Percentiles rank a stretch among this genome's conserved stretches.
phyloP scores from a whole-genome alignment of 2,329 filamentous ascomycete genomes.

The Aspergillus calidoustus region DNA sequence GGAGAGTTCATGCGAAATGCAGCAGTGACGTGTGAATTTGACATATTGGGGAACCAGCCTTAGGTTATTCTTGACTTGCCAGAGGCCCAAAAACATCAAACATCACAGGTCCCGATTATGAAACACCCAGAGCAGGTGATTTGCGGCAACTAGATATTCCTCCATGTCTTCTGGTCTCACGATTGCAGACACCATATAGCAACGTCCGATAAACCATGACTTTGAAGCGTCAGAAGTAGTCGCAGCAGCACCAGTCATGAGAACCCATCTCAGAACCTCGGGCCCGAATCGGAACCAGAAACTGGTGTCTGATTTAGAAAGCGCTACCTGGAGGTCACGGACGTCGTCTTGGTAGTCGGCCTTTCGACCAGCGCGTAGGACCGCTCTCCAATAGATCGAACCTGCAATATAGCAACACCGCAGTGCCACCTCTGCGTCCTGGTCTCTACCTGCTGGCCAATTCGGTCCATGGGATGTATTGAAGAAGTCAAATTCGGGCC shows the following conservation, averaged over 20 bases:
- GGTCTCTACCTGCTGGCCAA: background rate
- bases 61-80: too few species aligned
- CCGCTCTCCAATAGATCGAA: background rate
- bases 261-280: background rate
- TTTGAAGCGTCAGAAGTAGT: background rate
- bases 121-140: background rate
- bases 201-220: background rate
- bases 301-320: background rate
- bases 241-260: background rate
- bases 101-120: background rate
- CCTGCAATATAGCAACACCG: background rate
- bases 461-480: background rate
- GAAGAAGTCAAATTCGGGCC: background rate
- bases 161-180: background rate
- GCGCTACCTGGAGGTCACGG: background rate
- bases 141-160: background rate
- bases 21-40: too few species aligned
- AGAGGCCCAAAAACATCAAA: too few species aligned
- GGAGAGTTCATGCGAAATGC: too few species aligned
- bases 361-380: background rate
- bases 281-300: background rate
- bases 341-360: background rate
- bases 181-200: background rate
- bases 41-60: too few species aligned
- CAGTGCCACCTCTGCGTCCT: background rate